Conservation (phyloP, 225 moss, liverwort and hornwort species). For the Pseudoscleropodium purum region DNA sequence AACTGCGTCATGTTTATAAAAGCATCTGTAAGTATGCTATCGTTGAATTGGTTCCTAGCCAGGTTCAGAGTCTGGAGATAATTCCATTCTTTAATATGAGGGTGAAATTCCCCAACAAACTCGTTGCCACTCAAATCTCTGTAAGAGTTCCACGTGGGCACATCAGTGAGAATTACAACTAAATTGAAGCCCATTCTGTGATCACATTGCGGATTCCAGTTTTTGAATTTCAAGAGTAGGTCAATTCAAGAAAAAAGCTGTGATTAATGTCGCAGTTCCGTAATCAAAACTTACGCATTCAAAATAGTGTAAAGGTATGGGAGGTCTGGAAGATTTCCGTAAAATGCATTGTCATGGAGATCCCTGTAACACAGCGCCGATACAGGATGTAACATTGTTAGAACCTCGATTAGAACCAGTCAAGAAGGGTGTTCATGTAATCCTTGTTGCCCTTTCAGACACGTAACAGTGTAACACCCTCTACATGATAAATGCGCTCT, state of each 20-base stretch:
- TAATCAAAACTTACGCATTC: background rate
- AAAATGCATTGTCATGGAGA: constrained; percentile 8
- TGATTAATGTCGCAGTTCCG: background rate
- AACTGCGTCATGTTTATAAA: background rate
- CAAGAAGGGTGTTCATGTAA: background rate
- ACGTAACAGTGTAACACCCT: background rate
- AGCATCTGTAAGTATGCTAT: background rate
- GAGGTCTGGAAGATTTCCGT: background rate
- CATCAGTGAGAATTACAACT: background rate
- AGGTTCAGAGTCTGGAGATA: background rate
- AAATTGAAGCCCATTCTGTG: background rate
- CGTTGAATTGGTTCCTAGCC: constrained; percentile 1
- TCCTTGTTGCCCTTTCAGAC: too few relatives aligned
- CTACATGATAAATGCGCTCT: background rate
- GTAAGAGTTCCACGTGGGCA: background rate
- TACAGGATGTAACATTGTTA: background rate
- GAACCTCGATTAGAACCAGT: background rate
- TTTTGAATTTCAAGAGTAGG: background rate
- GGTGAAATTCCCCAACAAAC: background rate
- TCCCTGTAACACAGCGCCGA: background rate
- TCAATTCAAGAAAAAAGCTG: too few relatives aligned
- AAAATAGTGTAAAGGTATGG: background rate
- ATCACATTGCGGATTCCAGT: background rate
- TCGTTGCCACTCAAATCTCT: constrained; percentile 5
- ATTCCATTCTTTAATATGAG: background rate